phyloP scores from a whole-genome alignment of 2,329 filamentous ascomycete species.

The Lachnellula occidentalis region DNA sequence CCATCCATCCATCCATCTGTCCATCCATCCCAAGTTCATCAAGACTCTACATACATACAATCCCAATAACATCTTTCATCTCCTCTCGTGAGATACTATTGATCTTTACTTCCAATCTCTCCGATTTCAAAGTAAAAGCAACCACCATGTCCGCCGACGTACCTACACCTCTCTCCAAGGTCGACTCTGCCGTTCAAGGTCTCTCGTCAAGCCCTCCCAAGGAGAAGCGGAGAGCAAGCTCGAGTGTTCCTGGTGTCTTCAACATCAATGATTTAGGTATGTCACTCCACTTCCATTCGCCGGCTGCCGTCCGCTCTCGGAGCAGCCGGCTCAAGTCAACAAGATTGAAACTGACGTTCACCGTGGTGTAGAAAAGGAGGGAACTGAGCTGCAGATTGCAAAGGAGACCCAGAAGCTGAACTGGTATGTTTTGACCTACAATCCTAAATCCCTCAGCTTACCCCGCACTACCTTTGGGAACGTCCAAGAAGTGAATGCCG shows the following conservation, averaged over 20 bases:
- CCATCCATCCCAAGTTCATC: not conserved
- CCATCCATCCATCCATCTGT: constrained; percentile 3
- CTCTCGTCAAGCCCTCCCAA: constrained; percentile 58
- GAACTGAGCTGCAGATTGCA: constrained; percentile 66
- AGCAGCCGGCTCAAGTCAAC: constrained; percentile 8
- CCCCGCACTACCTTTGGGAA: not conserved
- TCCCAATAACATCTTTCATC: constrained; percentile 1
- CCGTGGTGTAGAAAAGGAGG: constrained; percentile 58
- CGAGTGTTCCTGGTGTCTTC: constrained; percentile 64
- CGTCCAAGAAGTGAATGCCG: not conserved
- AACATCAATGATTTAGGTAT: constrained; percentile 84
- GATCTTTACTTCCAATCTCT: constrained; percentile 11
- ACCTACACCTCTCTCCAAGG: constrained; percentile 63
- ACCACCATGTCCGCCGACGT: constrained; percentile 48
- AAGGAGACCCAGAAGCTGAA: constrained; percentile 81
- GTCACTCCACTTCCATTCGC: constrained; percentile 29
- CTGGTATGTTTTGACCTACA: constrained; percentile 56
- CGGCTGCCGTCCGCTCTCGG: constrained; percentile 7
- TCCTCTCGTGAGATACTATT: constrained; percentile 15
- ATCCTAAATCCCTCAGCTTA: constrained; percentile 7
- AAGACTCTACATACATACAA: not conserved
- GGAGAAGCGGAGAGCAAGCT: constrained; percentile 64
- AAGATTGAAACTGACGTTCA: constrained; percentile 8
- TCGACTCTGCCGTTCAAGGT: constrained; percentile 87
- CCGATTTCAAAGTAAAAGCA: constrained; percentile 11